Evolutionary conservation across 805 yeast species (phyloP), one percentile per base, ranked within the genome.

Genomic region (Candida orba): DNA sequence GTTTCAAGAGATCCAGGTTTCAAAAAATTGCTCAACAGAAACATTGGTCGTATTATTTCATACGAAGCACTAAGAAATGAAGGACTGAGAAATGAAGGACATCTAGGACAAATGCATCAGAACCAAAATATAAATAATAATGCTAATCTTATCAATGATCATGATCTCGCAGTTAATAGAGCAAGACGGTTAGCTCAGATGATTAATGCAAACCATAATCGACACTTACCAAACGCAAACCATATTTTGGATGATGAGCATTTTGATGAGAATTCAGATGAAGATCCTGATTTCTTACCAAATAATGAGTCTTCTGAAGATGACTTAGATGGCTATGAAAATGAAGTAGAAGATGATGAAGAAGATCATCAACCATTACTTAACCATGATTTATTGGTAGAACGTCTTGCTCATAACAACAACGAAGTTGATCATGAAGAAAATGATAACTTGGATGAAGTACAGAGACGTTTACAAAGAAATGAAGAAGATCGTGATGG

Each of bases 1-100:
- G 82, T 84, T 14, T 75, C 77, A 2, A 66, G 79, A 43, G 95
- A 84, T 58, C 78, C 79, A 39, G 88, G 87, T 0, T 82, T 81
- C 58, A 60, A 67, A 25, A 78, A 76, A 54, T 69, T 82, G 57
- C 65, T 84, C 15, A 58, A 71, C 42, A 76, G 69, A 49, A 75
- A 72, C 46, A 75, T 84, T 37, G 93, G 93, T 3, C 71, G 41
- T 22, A 40, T 9, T 15, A 35, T 6, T 8, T 9, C 17, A 12
- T 15, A 27, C 10, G 39, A 18, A 25, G 10, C 25, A 2, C 17
- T 33, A 25, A 37, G 29, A 15, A 17, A 27, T 18, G 39, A 14
- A 27, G 32, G 15, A 9, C 22, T 25, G n/a, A 37, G 29, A 15
- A 17, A 27, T 18, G 39, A 14, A 27, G 32, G 15, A 9, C 22